Base-by-base conservation (phyloP, 352 stramenopile species). In the Peronospora destructor region DNA sequence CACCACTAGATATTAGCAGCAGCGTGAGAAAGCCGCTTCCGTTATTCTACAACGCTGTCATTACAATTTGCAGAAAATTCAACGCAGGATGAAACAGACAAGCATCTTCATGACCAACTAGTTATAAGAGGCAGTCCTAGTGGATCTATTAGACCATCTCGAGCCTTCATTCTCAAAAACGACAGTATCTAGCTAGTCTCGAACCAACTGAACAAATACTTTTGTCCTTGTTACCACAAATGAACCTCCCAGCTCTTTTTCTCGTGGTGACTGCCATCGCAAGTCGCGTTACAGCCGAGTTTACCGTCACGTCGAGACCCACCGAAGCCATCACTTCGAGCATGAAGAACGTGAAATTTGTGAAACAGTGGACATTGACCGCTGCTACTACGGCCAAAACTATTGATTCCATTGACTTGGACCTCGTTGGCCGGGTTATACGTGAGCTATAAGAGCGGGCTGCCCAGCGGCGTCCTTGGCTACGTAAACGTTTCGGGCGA, bases 401-500 rank as follows among this genome's bases (percentile, higher is more conserved):
- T 19, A 53, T 72, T 21, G 51, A 63, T 32, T 51, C 57, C 11
- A 62, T 72, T 38, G 51, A 59, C 17, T 35, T 72, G 9, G 25
- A 68, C 2, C 52, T 66, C 13, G 54, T 51, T 19, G 63, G 63
- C 2, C 50, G 48, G 5, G 59, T 66, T 2, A n/a, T 72, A 56
- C 48, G 40, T 72, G 17, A 66, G 50, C 40, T 59, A 66, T 49
- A 23, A 53, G 29, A 66, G 48, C 26, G 45, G 45, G 2, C 38
- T 63, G 19, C 45, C 63, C 21, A 60, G 33, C 13, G 59, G 59
- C 4, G 47, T 68, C 16, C 59, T 67, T 13, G 59, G 59, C 2
- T 72, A 72, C 41, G 63, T 72, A 39, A 68, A 66, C 23, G 63
- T 72, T 25, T 63, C 63, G n/a, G 63, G 59, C 8, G 47, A 65